These are phyloP conservation scores for Globisporangium iwayamae DNA, from an alignment of 352 stramenopile species.

Conservation along the genomic window DNA sequence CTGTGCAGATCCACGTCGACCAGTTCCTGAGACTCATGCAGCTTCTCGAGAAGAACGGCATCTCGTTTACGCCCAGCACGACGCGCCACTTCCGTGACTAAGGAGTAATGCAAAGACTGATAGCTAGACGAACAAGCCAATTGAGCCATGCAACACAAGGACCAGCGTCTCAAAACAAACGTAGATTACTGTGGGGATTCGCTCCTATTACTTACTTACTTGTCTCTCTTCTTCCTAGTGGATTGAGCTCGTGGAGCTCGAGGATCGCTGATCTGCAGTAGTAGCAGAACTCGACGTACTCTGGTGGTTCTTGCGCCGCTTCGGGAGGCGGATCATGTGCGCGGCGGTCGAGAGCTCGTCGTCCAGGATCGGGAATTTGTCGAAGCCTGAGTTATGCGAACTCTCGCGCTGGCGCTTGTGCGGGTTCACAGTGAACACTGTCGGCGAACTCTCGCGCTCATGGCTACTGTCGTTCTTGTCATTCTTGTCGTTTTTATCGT, in stretches of 20 bases:
- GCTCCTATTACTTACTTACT: conserved; percentile 1
- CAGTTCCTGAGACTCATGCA: conserved; percentile 65
- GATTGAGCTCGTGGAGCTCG: neutral
- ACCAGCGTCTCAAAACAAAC: conserved; percentile 1
- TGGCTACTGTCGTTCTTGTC: conserved; percentile 19
- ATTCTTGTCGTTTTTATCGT: conserved; percentile 4
- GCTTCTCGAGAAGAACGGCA: conserved; percentile 33
- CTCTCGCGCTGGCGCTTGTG: conserved; percentile 41
- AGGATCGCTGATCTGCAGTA: neutral
- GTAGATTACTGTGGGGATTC: conserved; percentile 11
- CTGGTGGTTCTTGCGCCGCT: conserved; percentile 41
- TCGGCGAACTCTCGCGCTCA: neutral
- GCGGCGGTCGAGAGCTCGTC: conserved; percentile 18
- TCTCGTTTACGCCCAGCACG: conserved; percentile 48
- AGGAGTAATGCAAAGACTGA: neutral
- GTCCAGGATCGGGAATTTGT: conserved; percentile 34
- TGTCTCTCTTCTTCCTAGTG: neutral
- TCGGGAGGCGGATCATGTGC: conserved; percentile 32
- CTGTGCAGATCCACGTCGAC: conserved; percentile 57
- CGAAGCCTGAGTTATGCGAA: conserved; percentile 28
- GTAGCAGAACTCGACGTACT: neutral
- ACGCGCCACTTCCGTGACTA: conserved; percentile 71
- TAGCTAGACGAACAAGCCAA: neutral
- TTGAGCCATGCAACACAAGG: neutral
- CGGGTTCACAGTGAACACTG: conserved; percentile 19